Conservation (phyloP, 1,284 basidiomycete genomes). For the Phylloboletellus chloephorus region DNA sequence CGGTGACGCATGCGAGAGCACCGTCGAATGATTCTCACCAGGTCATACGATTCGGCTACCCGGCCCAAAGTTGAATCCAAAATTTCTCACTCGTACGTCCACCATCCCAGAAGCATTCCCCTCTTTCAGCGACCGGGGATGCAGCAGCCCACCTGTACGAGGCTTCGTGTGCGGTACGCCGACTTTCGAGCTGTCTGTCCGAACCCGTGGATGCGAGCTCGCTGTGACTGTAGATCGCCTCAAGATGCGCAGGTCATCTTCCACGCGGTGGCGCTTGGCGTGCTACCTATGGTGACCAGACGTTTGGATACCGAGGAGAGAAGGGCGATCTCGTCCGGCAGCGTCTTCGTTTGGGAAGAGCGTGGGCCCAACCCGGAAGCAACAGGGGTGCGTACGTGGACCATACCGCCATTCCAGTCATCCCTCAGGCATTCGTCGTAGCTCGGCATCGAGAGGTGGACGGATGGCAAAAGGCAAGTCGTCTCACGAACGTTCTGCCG, state of each 20-base stretch:
- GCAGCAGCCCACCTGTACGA: conserved; percentile 44
- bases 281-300: conserved; percentile 65
- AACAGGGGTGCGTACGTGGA: conserved; percentile 48
- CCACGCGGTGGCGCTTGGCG: conserved; percentile 58
- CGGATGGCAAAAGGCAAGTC: conserved; percentile 61
- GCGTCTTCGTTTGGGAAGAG: conserved; percentile 80
- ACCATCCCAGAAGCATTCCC: conserved; percentile 17
- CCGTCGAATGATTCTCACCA: conserved; percentile 27
- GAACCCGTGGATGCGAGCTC: conserved; percentile 27
- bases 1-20: conserved; percentile 17
- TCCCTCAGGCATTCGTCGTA: conserved; percentile 25
- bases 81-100: conserved; percentile 18
- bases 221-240: conserved; percentile 45
- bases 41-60: conserved; percentile 16
- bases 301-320: conserved; percentile 71
- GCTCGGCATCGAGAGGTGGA: conserved; percentile 76
- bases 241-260: conserved; percentile 72
- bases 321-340: conserved; percentile 58
- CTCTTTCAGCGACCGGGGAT: conserved; percentile 25
- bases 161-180: conserved; percentile 32
- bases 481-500: conserved; percentile 27
- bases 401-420: not conserved
- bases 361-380: conserved; percentile 64
- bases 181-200: conserved; percentile 27
- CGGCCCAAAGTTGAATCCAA: conserved; percentile 31